A percentile compares a stretch with the other conserved stretches of the same genome.
Conservation (phyloP, 1,284 basidiomycete species). For the Schizopora paradoxa region DNA sequence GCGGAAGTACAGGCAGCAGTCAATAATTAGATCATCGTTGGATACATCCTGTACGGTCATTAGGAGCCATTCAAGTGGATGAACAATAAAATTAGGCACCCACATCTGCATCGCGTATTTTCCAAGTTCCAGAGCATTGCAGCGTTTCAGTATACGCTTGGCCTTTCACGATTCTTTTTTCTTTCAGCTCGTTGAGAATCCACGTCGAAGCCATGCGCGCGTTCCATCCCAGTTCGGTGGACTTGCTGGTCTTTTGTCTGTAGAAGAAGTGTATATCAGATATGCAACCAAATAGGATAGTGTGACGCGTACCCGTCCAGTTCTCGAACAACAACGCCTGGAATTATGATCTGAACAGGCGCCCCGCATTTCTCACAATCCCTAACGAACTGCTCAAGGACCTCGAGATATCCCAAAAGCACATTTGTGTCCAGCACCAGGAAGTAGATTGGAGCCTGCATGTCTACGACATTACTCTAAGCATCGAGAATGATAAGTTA, state of each 20-base stretch:
- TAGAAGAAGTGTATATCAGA: conserved; percentile 4
- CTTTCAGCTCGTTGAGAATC: conserved; percentile 60
- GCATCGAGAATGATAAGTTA: no score
- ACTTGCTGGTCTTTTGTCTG: conserved; percentile 54
- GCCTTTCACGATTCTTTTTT: conserved; percentile 51
- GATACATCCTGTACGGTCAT: conserved; percentile 28
- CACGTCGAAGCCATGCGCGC: conserved; percentile 66
- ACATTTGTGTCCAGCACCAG: conserved; percentile 73
- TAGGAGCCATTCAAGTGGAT: background rate
- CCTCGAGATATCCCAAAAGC: conserved; percentile 57
- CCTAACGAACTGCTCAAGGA: conserved; percentile 55
- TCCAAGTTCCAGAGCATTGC: conserved; percentile 54
- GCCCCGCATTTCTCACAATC: conserved; percentile 48
- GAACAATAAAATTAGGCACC: conserved; percentile 17
- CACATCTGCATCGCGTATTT: conserved; percentile 37
- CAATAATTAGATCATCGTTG: conserved; percentile 66
- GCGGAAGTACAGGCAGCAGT: conserved; percentile 61
- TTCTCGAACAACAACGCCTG: conserved; percentile 66
- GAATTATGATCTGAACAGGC: conserved; percentile 57
- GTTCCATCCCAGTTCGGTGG: conserved; percentile 54
- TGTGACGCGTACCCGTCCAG: conserved; percentile 54
- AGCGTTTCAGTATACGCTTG: conserved; percentile 65
- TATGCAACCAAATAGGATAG: conserved; percentile 2
- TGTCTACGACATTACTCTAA: background rate
- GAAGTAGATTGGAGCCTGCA: conserved; percentile 26